phyloP scores from a whole-genome alignment of 1,139 yeast genomes.

The Torulaspora globosa region DNA sequence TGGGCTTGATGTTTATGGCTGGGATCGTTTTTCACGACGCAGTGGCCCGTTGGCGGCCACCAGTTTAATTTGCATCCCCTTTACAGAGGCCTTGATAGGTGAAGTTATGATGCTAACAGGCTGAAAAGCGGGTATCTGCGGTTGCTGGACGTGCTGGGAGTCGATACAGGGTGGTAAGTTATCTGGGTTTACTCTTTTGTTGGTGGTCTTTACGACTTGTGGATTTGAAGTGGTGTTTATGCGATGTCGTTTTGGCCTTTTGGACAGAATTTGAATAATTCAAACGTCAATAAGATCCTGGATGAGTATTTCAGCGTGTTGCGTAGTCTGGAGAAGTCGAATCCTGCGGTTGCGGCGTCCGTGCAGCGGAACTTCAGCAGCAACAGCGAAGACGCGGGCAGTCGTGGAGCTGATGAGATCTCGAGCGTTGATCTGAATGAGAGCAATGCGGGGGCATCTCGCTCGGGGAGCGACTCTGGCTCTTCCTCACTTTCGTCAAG shows the following conservation, averaged over 20 bases:
- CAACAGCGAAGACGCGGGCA: slow-evolving; percentile 2
- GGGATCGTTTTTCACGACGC: neutral
- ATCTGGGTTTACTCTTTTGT: neutral
- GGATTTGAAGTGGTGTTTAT: neutral
- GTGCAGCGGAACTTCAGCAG: slow-evolving; percentile 14
- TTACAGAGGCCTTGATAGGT: neutral
- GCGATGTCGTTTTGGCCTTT: slow-evolving; percentile 48
- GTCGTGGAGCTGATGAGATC: slow-evolving; percentile 7
- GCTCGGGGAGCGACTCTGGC: slow-evolving; percentile 3
- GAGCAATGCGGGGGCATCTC: neutral
- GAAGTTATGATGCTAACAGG: neutral
- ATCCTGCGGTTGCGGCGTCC: slow-evolving; percentile 16
- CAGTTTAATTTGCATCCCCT: slow-evolving; percentile 6
- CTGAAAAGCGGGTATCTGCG: neutral
- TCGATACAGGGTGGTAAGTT: slow-evolving; percentile 1
- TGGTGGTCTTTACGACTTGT: neutral
- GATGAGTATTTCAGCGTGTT: slow-evolving; percentile 38
- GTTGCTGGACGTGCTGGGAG: neutral
- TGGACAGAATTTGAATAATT: slow-evolving; percentile 40
- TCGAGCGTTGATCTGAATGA: slow-evolving; percentile 8
- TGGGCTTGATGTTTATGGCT: neutral
- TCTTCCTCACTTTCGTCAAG: slow-evolving; percentile 17
- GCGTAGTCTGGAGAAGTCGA: slow-evolving; percentile 24
- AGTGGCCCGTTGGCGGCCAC: neutral
- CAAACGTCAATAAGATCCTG: slow-evolving; percentile 38